Evolutionary conservation across 805 yeast genomes (phyloP), one percentile per base, ranked within the genome.

Genomic region (Candida xiaguanensis): DNA sequence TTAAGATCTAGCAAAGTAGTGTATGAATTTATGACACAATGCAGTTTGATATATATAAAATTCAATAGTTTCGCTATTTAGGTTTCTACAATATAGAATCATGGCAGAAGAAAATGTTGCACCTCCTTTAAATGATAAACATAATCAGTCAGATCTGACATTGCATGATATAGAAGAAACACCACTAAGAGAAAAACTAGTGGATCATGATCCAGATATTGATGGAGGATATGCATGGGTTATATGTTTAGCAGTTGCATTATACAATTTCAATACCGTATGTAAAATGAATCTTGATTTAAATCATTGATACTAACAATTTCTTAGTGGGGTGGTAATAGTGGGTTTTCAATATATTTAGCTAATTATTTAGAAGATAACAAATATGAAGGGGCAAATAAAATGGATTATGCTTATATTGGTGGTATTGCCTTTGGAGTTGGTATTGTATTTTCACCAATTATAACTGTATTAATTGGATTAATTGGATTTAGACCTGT

Each of bases 201-300:
- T 16, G 13, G 18, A 35, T 8, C 31, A n/a, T 13, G 38, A 35
- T 20, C 26, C 32, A 5, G 30, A 41, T 15, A 43, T 48, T 16
- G 90, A 83, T 55, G 82, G 79, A 31, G 88, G 88, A 2, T 72
- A 76, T 41, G 87, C 85, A 2, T 80, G 87, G 84, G 77, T 82
- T 0, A 67, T 80, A 15, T 72, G 75, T 11, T 43, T 74, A 12
- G 76, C 79, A 11, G 70, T 75, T 3, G 61, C 69, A 20, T 37
- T 77, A 3, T 60, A 78, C 29, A 77, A 78, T 55, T 73, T 78
- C 46, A 66, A 74, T 27, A 75, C 86, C 5, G 31, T 28, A 28
- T 28, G 31, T 28, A 28, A 7, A 13, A n/a, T n/a, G n/a, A n/a
- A n/a, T n/a, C n/a, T n/a, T n/a, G n/a, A n/a, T n/a, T n/a, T 16